Base-by-base conservation (phyloP, 164 flowering plant genomes). In the Piper betle region DNA sequence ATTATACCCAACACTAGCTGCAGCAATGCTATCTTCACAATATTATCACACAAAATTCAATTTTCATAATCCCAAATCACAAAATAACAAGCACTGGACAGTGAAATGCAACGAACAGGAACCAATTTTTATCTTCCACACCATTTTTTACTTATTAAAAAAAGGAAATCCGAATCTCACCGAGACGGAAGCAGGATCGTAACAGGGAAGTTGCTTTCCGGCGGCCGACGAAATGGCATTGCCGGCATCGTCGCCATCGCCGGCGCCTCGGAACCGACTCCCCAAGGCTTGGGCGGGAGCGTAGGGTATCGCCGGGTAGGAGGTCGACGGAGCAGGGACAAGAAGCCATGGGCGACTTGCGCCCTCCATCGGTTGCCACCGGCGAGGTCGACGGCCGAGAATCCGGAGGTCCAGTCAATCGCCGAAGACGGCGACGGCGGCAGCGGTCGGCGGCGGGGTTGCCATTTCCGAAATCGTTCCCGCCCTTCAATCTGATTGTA, bases 201-300 rank as follows among this genome's bases (percentile, higher is more conserved):
- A 69, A 64, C 69, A 61, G n/a, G n/a, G n/a, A n/a, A n/a, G n/a
- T n/a, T n/a, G n/a, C 64, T 65, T 25, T 9, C 54, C 33, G 20
- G 66, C 52, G 37, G 64, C 53, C 11, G 64, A 37, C 10, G 72
- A 46, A 60, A 37, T 59, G n/a, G 64, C 58, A 66, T 41, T 37
- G 55, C 38, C 42, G 12, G 72, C 8, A 40, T 6, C 12, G 15
- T 39, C 33, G 40, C 85, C 82, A 68, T n/a, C n/a, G n/a, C n/a
- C n/a, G n/a, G n/a, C n/a, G n/a, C n/a, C n/a, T 74, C 39, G 84
- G 66, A 10, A 84, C 73, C 38, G 87, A 86, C 64, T 88, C 96
- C 92, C 96, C 86, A 15, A 83, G n/a, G 77, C 61, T 65, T 73
- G 2, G 92, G 80, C 60, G 87, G 84, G 20, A 86, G n/a, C 78